phyloP scores from a whole-genome alignment of 2,329 filamentous ascomycete genomes.

The Apiospora pterosperma region DNA sequence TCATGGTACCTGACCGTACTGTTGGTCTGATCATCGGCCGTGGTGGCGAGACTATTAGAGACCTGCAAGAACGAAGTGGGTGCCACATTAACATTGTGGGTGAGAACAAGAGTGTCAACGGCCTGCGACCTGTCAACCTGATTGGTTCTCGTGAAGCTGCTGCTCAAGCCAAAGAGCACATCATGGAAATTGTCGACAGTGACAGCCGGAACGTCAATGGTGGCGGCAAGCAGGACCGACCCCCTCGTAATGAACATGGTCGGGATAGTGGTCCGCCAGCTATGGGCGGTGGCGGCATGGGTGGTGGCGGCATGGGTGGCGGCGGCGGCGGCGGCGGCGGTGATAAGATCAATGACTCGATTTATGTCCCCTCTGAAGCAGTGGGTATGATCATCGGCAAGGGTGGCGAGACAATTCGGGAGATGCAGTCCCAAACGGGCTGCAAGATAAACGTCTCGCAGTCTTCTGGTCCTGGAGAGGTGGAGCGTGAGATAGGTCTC shows the following conservation, averaged over 20 bases:
- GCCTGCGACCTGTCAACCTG: constrained; percentile 83
- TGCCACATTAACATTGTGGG: constrained; percentile 95
- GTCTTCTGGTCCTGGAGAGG: constrained; percentile 71
- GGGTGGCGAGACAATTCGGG: constrained; percentile 88
- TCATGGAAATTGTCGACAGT: constrained; percentile 92
- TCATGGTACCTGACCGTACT: constrained; percentile 92
- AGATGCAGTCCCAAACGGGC: constrained; percentile 82
- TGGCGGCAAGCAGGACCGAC: constrained; percentile 21
- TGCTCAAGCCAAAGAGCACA: constrained; percentile 77
- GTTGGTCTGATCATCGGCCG: constrained; percentile 93
- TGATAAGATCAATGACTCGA: constrained; percentile 77
- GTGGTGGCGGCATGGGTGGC: constrained; percentile 10
- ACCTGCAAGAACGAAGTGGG: constrained; percentile 86
- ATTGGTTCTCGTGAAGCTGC: constrained; percentile 76
- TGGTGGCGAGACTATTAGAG: constrained; percentile 87
- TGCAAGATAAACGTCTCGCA: constrained; percentile 95
- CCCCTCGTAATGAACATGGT: constrained; percentile 33
- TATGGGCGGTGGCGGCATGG: not conserved
- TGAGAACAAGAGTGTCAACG: constrained; percentile 89
- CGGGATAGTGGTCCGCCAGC: constrained; percentile 33
- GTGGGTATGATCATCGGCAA: constrained; percentile 97
- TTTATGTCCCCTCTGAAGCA: constrained; percentile 83
- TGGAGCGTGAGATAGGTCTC: constrained; percentile 81
- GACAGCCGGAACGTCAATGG: constrained; percentile 60
- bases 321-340: constrained; percentile 27